Conservation (phyloP, 179 eudicot genomes). For the Gypsophila paniculata region DNA sequence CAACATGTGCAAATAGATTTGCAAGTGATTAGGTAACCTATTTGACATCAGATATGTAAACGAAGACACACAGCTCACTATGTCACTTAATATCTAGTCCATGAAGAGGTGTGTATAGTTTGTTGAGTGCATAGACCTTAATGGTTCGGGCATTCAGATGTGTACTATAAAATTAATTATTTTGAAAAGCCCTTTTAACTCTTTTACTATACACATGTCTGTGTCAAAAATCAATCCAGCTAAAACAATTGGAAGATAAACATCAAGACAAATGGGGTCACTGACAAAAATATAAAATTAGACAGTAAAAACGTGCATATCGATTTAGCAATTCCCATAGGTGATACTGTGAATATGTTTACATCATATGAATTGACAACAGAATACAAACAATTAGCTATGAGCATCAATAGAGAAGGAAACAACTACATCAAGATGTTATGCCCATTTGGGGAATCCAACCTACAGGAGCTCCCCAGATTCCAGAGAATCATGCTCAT, state of each 20-base stretch:
- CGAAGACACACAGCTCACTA: not conserved
- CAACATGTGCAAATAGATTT: not conserved
- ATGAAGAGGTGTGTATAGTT: not conserved
- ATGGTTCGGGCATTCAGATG: not conserved
- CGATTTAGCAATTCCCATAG: not conserved
- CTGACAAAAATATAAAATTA: not conserved
- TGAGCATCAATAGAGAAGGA: conserved; percentile 6
- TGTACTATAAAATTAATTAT: too few relatives aligned
- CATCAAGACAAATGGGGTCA: not conserved
- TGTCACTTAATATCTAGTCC: not conserved
- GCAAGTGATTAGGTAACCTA: not conserved
- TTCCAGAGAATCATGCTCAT: conserved; percentile 11
- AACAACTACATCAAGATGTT: conserved; percentile 15
- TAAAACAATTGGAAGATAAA: conserved; percentile 4
- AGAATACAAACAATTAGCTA: conserved; percentile 1
- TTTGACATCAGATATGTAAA: not conserved
- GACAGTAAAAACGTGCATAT: not conserved
- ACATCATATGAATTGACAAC: conserved; percentile 10
- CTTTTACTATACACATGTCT: not conserved
- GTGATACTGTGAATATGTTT: conserved; percentile 14
- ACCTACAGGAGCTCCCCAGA: not conserved
- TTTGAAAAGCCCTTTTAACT: not conserved
- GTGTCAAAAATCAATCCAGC: not conserved
- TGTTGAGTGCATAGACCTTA: not conserved
- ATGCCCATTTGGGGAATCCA: conserved; percentile 17